Evolutionary conservation across 192 early-diverging fungal species (phyloP).

Genomic region (Rhizophlyctis rosea): DNA sequence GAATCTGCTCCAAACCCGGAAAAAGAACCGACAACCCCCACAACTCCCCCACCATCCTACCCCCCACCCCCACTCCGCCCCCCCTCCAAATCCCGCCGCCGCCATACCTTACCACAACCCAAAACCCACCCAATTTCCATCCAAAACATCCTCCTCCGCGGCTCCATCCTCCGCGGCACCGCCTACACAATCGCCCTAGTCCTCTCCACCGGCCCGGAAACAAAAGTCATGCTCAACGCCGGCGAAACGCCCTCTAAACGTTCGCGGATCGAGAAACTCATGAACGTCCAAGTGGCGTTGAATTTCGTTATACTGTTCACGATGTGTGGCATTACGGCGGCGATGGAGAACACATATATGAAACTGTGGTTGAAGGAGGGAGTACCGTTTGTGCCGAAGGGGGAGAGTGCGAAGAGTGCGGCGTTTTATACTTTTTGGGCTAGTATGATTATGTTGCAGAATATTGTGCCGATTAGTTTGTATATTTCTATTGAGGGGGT

Average conservation of each 20-base stretch:
- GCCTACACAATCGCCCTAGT: conserved; percentile 80
- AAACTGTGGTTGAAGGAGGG: conserved; percentile 1
- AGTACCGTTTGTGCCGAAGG: conserved; percentile 3
- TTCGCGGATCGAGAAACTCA: conserved; percentile 76
- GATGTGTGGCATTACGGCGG: conserved; percentile 50
- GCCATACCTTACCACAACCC: no score
- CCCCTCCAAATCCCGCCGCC: no score
- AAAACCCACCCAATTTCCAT: conserved; percentile 68
- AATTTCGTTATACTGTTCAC: conserved; percentile 36
- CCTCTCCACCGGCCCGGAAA: conserved; percentile 83
- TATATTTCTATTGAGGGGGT: conserved; percentile 91
- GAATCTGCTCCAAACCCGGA: not conserved
- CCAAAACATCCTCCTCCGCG: conserved; percentile 80
- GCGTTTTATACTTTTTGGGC: conserved; percentile 38
- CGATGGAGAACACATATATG: conserved; percentile 53
- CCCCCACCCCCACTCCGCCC: not conserved
- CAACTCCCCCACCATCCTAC: not conserved
- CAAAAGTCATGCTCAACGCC: conserved; percentile 89
- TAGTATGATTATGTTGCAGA: conserved; percentile 84
- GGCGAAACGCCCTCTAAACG: conserved; percentile 85
- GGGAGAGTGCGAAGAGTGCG: not conserved
- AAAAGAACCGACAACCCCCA: no score
- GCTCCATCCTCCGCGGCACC: conserved; percentile 83
- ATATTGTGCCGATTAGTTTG: conserved; percentile 93
- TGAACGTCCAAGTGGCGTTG: conserved; percentile 73